Evolutionary conservation across 345 rosid species (phyloP), one percentile per base, ranked within the genome.

Genomic region (Dipteronia sinensis): DNA sequence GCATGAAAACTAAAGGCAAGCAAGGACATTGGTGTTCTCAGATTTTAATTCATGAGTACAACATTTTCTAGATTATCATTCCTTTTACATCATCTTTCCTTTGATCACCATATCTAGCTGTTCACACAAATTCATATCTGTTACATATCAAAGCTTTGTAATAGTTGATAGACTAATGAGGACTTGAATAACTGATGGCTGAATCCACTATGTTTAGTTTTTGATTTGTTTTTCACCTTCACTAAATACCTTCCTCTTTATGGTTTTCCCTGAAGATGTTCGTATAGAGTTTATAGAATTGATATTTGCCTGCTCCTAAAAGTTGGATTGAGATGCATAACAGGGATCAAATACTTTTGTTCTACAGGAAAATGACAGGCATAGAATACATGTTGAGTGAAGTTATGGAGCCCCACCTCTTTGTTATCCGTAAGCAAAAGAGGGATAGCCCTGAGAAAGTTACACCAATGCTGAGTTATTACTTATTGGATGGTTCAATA

Each of bases 401-500:
- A 81, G 92, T 88, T 29, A 84, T 90, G 83, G 99, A 96, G 73
- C 99, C 99, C 8, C 85, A 92, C 80, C 78, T 94, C 70, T 96
- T 96, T 76, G 92, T 96, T 13, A 85, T 96, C 67, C 94, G 97
- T 46, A 96, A 96, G 85, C 99, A 94, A 80, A 91, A 72, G 88
- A 94, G 97, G 82, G 99, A 94, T 82, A 78, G 97, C 80, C 89
- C 99, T 1, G 99, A 96, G 82, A 94, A 91, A 86, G 90, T 91
- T 67, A 96, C 92, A 0, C 94, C 89, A 0, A 90, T 94, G 91
- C 87, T 96, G 17, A 85, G 89, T 0, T 94, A 96, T 78, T 96
- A 94, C 79, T 73, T 96, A 44, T 79, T 96, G 87, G 99, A 94
- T 73, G 98, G 99, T 73, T 89, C 98, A 11, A 85, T 94, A 71